Evolutionary conservation across 2,329 filamentous ascomycete species (phyloP).

Genomic region (Beauveria caledonica): DNA sequence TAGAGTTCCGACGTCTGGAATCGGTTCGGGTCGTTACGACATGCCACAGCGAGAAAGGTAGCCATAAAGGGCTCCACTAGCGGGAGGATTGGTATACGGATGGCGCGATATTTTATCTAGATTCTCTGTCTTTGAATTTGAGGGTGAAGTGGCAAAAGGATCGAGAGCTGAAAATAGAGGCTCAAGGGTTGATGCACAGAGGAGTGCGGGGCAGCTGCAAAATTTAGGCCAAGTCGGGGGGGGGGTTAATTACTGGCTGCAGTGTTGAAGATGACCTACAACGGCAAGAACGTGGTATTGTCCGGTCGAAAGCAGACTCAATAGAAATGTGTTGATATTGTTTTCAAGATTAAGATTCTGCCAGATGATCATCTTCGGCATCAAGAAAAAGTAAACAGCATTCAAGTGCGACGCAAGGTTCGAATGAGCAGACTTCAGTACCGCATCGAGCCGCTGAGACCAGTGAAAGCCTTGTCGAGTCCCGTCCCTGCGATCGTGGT

Average conservation of each 20-base stretch:
- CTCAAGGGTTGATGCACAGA: not conserved
- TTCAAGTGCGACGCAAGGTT: not conserved
- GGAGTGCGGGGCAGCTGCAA: constrained; percentile 1
- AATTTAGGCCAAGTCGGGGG: not conserved
- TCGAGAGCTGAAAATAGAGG: not conserved
- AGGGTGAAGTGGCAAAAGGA: not conserved
- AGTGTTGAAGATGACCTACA: too few relatives aligned
- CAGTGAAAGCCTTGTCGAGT: not conserved
- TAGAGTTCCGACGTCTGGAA: not conserved
- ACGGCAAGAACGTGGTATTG: too few relatives aligned
- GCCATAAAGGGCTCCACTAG: not conserved
- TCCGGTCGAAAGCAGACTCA: too few relatives aligned
- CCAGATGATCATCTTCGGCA: too few relatives aligned
- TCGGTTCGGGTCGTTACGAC: not conserved
- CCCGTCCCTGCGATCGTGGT: too few relatives aligned
- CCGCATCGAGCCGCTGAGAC: not conserved
- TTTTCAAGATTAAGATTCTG: too few relatives aligned
- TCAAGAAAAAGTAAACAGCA: too few relatives aligned
- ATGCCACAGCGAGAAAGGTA: not conserved
- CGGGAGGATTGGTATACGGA: not conserved
- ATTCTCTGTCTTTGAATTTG: not conserved
- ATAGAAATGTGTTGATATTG: too few relatives aligned
- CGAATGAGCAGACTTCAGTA: not conserved
- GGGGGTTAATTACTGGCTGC: too few relatives aligned
- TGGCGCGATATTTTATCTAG: not conserved